Evolutionary conservation across 2,329 filamentous ascomycete genomes (phyloP).

Genomic region (Apiospora marii): DNA sequence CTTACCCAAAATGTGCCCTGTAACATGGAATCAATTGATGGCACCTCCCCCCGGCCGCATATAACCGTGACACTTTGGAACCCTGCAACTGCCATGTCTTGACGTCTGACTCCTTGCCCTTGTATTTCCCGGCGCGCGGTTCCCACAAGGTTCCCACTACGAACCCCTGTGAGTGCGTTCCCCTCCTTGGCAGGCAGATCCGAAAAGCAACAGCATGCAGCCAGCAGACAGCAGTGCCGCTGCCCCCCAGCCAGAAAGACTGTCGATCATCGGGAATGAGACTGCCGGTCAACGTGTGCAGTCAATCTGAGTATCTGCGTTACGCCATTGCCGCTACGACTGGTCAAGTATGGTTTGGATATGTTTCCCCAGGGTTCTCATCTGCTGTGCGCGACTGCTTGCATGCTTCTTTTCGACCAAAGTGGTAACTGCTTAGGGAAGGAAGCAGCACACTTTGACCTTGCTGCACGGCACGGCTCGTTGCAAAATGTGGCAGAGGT

Average conservation of each 20-base stretch:
- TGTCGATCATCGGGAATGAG: slow-evolving; percentile 21
- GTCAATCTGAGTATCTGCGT: background rate
- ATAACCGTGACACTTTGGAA: background rate
- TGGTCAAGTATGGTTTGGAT: background rate
- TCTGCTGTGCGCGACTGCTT: background rate
- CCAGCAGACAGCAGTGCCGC: background rate
- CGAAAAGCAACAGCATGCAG: slow-evolving; percentile 11
- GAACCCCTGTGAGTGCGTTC: slow-evolving; percentile 8
- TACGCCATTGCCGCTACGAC: slow-evolving; percentile 18
- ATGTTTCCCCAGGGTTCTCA: background rate
- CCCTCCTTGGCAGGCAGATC: slow-evolving; percentile 12
- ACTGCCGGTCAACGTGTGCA: background rate
- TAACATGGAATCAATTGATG: background rate
- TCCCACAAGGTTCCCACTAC: background rate
- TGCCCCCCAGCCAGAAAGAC: background rate
- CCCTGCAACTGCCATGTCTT: background rate
- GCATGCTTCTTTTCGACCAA: background rate
- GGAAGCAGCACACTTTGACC: background rate
- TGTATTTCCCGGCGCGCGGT: slow-evolving; percentile 1
- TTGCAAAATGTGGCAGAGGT: background rate
- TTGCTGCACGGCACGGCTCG: background rate
- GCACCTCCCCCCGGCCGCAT: background rate
- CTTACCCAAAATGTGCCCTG: background rate
- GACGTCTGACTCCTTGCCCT: background rate
- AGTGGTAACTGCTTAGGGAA: background rate